phyloP scores from a whole-genome alignment of 805 yeast genomes.

The Monosporozyma aerobia region DNA sequence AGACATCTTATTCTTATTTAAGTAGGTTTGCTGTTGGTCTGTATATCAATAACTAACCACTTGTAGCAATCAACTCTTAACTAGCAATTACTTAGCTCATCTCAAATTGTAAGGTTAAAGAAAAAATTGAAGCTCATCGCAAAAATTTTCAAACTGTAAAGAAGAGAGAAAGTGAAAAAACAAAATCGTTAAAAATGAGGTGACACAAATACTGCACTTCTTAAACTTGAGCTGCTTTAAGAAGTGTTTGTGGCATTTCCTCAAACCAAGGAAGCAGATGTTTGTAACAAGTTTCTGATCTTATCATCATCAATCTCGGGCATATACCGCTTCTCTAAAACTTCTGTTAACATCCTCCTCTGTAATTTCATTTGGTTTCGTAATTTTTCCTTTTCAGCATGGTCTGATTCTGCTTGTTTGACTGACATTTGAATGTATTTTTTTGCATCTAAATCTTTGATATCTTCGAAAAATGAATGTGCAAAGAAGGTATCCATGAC shows the following conservation, averaged over 20 bases:
- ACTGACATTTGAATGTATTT: no score
- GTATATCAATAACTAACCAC: background rate
- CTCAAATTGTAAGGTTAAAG: conserved; percentile 1
- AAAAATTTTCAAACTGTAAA: conserved; percentile 6
- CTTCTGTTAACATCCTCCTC: background rate
- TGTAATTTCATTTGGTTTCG: no score
- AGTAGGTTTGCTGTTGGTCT: background rate
- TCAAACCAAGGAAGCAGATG: background rate
- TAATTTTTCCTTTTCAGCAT: no score
- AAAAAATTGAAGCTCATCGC: conserved; percentile 3
- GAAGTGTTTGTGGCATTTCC: background rate
- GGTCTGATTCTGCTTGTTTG: no score
- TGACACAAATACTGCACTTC: background rate
- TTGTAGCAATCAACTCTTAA: background rate
- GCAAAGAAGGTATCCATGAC: no score
- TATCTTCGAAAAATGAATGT: no score
- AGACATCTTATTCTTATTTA: conserved; percentile 39
- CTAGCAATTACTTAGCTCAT: background rate
- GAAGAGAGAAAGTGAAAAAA: background rate
- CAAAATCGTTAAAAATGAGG: background rate
- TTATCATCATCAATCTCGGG: background rate
- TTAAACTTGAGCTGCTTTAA: background rate
- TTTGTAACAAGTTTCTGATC: no score
- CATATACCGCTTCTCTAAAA: background rate
- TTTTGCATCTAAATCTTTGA: no score